Conservation (phyloP, 1,284 basidiomycete species). For the Athelia sp. region DNA sequence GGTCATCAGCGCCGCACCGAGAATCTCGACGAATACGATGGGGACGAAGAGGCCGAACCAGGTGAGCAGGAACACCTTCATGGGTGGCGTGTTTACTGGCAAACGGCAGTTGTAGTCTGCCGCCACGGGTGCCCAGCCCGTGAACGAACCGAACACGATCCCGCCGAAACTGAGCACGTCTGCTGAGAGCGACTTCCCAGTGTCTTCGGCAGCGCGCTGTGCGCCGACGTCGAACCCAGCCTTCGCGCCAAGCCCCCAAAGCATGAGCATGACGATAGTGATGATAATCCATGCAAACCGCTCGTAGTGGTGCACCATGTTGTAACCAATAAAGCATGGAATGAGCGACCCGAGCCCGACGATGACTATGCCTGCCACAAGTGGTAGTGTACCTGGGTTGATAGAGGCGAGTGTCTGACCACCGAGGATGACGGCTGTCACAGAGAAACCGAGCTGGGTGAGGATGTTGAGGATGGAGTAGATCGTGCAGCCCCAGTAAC, state of each 20-base stretch:
- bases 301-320: slow-evolving; percentile 55
- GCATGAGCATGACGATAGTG: slow-evolving; percentile 50
- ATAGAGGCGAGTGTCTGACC: slow-evolving; percentile 43
- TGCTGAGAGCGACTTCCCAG: slow-evolving; percentile 35
- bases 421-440: slow-evolving; percentile 40
- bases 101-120: slow-evolving; percentile 55
- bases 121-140: slow-evolving; percentile 46
- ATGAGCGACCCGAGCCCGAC: slow-evolving; percentile 37
- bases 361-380: slow-evolving; percentile 41
- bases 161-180: slow-evolving; percentile 54
- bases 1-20: slow-evolving; percentile 54
- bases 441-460: slow-evolving; percentile 48
- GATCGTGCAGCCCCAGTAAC: slow-evolving; percentile 49
- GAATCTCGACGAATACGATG: slow-evolving; percentile 47
- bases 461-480: slow-evolving; percentile 57
- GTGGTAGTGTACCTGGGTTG: slow-evolving; percentile 34
- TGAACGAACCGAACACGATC: slow-evolving; percentile 51
- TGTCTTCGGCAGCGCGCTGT: slow-evolving; percentile 40
- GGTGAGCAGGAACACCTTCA: slow-evolving; percentile 48
- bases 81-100: slow-evolving; percentile 36
- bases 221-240: slow-evolving; percentile 45
- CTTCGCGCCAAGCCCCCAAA: slow-evolving; percentile 48
- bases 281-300: slow-evolving; percentile 58
- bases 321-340: slow-evolving; percentile 47
- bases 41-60: slow-evolving; percentile 57